Base-by-base conservation (phyloP, 2,329 filamentous ascomycete genomes). In the Colletotrichum endophyticum region DNA sequence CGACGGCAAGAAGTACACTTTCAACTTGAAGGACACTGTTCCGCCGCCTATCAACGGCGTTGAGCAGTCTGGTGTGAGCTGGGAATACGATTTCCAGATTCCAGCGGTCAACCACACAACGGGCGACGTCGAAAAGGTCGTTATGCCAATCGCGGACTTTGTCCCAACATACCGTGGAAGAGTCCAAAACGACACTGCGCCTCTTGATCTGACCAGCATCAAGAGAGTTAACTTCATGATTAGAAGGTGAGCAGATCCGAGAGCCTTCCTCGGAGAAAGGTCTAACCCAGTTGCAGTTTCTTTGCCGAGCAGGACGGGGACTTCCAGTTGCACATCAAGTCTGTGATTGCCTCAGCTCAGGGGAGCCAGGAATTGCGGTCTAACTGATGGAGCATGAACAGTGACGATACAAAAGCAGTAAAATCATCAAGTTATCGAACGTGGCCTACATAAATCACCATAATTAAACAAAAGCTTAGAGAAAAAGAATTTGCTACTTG, bases 201-300 rank as follows among this genome's bases (percentile, higher is more conserved):
- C 89, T 8, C 82, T 97, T 78, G 87, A 95, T 79, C 81, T 90
- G 78, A 87, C 86, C 61, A 86, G 87, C 59, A 87, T 97, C 57
- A 94, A 91, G 84, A 88, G 94, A 61, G 86, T 96, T 27, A 93
- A 92, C 66, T 87, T 97, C 72, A 96, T 97, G 95, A 94, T 94
- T 88, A 87, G 95, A 82, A 97, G 95, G 94, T 95, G 83, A 76
- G 86, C 81, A 15, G 13, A 7, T 62, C 6, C 15, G 30, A 7
- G 16, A 32, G 13, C 7, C 9, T 22, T n/a, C 6, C 11, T 16
- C 19, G 8, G 11, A 3, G 3, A 22, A 12, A 56, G 28, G n/a
- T 69, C 39, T 70, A 57, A 64, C 28, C n/a, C 8, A 59, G 6
- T 25, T 12, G 28, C 79, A 95, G 94, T 83, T 95, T 95, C 86